Conservation (phyloP, 2,329 filamentous ascomycete species). For the Rutstroemia sp. region DNA sequence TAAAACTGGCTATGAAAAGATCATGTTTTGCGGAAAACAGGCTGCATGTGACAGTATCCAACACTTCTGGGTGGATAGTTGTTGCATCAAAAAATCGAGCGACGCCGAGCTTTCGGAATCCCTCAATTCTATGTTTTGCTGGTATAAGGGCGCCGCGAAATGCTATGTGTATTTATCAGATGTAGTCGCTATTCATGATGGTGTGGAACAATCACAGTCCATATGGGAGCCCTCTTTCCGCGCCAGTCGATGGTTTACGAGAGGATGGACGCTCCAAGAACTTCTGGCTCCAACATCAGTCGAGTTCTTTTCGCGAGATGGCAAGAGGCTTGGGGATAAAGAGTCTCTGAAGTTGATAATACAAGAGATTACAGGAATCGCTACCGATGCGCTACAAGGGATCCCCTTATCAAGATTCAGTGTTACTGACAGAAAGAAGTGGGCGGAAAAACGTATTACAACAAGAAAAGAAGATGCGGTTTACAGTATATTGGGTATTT, state of each 20-base stretch:
- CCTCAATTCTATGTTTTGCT: constrained; percentile 16
- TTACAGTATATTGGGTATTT: constrained; percentile 37
- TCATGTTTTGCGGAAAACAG: neutral
- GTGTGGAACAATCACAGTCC: constrained; percentile 12
- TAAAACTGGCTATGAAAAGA: constrained; percentile 7
- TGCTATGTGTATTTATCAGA: constrained; percentile 16
- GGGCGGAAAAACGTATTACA: constrained; percentile 32
- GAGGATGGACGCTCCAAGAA: constrained; percentile 2
- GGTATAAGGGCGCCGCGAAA: constrained; percentile 13
- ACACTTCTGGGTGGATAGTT: constrained; percentile 14
- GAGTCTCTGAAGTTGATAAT: neutral
- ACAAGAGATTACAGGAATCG: neutral
- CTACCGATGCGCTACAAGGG: neutral
- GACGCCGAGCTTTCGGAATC: constrained; percentile 11
- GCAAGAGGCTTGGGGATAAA: neutral
- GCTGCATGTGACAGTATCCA: constrained; percentile 7
- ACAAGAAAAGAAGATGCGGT: constrained; percentile 34
- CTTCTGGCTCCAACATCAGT: neutral
- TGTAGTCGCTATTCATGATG: constrained; percentile 1
- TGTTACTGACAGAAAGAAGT: constrained; percentile 24
- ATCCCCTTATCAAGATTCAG: neutral
- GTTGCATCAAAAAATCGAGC: constrained; percentile 17
- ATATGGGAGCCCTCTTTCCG: neutral
- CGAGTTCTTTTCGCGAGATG: neutral
- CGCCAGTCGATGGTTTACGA: neutral